phyloP scores from a whole-genome alignment of 1,284 basidiomycete genomes.

The Cutaneotrichosporon cyanovorans region DNA sequence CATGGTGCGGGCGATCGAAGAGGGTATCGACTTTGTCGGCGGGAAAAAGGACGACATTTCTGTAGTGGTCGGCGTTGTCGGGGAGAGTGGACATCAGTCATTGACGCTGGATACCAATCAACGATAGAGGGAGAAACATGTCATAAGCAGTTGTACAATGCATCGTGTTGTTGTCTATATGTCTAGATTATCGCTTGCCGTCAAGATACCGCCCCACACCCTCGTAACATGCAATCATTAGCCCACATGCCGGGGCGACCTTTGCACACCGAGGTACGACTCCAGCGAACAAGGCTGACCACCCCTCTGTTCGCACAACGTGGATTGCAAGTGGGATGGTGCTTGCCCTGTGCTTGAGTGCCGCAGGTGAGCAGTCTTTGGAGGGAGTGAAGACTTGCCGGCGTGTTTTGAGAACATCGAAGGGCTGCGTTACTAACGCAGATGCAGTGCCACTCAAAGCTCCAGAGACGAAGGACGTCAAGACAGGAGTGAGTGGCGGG shows the following conservation, averaged over 20 bases:
- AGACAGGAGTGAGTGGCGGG: conserved; percentile 30
- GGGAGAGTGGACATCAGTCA: conserved; percentile 23
- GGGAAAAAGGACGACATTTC: conserved; percentile 46
- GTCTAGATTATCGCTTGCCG: not conserved
- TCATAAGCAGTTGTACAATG: conserved; percentile 9
- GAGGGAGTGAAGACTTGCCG: conserved; percentile 63
- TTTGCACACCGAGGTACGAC: conserved; percentile 83
- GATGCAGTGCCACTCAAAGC: conserved; percentile 52
- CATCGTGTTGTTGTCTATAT: conserved; percentile 16
- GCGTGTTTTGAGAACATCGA: conserved; percentile 93
- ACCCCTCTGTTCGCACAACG: conserved; percentile 72
- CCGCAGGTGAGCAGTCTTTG: conserved; percentile 50
- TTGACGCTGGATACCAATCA: conserved; percentile 10
- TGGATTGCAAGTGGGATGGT: conserved; percentile 60
- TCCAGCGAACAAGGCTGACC: conserved; percentile 72
- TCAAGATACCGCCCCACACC: conserved; percentile 49
- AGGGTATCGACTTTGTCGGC: conserved; percentile 50
- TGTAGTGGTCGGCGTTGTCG: conserved; percentile 43
- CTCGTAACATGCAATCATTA: conserved; percentile 82
- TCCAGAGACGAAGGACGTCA: conserved; percentile 41
- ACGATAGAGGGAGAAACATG: not conserved
- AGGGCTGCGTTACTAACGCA: conserved; percentile 85
- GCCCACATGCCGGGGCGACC: conserved; percentile 94
- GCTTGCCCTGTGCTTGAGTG: conserved; percentile 32
- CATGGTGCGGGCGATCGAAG: conserved; percentile 52